A percentile compares a stretch with the other conserved stretches of the same genome.
phyloP scores from a whole-genome alignment of 148 eudicot genomes.

The Rhododendron molle region DNA sequence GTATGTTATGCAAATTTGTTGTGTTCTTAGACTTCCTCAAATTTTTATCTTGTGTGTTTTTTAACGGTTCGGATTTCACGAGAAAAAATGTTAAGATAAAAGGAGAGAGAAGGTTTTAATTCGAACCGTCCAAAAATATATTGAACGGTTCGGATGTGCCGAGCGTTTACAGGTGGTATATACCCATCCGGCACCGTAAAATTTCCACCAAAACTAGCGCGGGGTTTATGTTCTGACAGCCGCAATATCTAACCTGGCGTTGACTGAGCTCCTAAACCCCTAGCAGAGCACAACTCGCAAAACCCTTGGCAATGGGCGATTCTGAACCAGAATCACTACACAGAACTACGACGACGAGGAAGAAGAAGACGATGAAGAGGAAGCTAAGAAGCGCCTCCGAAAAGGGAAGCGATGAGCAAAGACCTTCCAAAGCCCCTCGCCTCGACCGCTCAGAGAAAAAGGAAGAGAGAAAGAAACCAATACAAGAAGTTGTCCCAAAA shows the following conservation, averaged over 20 bases:
- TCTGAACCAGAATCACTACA: not conserved
- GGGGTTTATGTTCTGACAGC: not conserved
- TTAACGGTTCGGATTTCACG: accelerated
- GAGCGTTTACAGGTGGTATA: no score
- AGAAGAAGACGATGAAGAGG: conserved; percentile 23
- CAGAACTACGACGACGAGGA: conserved; percentile 1
- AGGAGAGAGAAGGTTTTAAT: no score
- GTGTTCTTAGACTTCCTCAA: no score
- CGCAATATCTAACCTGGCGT: not conserved
- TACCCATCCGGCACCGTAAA: no score
- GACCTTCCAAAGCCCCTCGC: conserved; percentile 13
- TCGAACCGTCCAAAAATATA: accelerated
- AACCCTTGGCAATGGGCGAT: conserved; percentile 12
- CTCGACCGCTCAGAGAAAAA: not conserved
- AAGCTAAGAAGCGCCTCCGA: conserved; percentile 8
- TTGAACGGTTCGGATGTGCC: no score
- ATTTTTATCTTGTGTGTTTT: no score
- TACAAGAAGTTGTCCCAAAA: not conserved
- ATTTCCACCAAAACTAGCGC: not conserved
- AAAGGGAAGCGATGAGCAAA: not conserved
- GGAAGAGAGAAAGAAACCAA: not conserved
- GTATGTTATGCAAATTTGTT: no score
- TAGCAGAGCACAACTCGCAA: not conserved
- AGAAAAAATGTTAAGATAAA: no score
- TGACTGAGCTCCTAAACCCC: not conserved